Evolutionary conservation across 805 yeast species (phyloP), one percentile per base, ranked within the genome.

Genomic region (Nakazawaea wickerhamii): DNA sequence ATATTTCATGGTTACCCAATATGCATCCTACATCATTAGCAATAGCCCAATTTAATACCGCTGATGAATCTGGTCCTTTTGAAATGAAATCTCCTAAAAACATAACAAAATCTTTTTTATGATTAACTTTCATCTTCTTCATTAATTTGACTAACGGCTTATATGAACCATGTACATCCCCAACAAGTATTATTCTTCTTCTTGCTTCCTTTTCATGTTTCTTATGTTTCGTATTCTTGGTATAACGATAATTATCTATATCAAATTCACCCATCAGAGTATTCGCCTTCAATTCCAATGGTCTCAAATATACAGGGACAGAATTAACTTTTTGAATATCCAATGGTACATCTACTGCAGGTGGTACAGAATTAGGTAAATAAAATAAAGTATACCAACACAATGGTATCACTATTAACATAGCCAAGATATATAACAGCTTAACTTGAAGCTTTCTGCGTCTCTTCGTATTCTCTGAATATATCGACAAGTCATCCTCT

Each of bases 1-100:
- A 80, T 47, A 81, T 70, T 60, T 90, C 98, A 60, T 91, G 96
- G 64, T 90, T 90, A 0, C 98, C 97, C 45, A 93, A 64, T 2
- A 90, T 77, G 56, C 95, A 89, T 41, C 76, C 79, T 13, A 85
- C 73, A 13, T 74, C 64, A 50, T 79, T 57, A 18, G 75, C 65
- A 26, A 81, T 67, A 15, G 85, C 80, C 53, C 61, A 81, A 46
- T 88, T 81, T 9, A 89, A 57, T 2, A 88, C 88, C 30, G 73
- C 75, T 11, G 75, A 48, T 1, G 95, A 84, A 45, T 84, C 78
- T 4, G 84, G 81, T 1, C 98, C 98, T 57, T 90, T 91, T 39
- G 88, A 71, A 14, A 86, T 67, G 58, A 89, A 86, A 56, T 90
- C 97, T 4, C 98, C 98, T 17, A 89, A 60, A 18, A 89, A 64